phyloP scores from a whole-genome alignment of 2,329 filamentous ascomycete species.

The Periconia sp. region DNA sequence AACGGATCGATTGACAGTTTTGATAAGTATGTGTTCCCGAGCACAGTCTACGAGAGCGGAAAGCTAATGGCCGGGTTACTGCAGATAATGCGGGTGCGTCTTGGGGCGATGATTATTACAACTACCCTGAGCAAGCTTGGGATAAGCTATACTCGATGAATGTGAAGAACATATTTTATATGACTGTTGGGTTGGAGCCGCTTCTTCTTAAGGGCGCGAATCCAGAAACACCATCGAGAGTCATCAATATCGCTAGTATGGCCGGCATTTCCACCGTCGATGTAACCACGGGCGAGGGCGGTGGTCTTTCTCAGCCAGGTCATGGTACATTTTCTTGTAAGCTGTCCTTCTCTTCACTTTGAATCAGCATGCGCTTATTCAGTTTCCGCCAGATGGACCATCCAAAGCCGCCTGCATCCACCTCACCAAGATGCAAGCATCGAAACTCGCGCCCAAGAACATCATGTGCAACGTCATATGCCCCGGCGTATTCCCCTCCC shows the following conservation, averaged over 20 bases:
- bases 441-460: conserved; percentile 58
- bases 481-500: conserved; percentile 57
- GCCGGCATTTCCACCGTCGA: conserved; percentile 51
- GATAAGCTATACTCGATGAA: conserved; percentile 63
- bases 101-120: conserved; percentile 63
- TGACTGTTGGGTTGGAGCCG: conserved; percentile 52
- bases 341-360: not conserved
- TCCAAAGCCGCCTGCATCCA: conserved; percentile 62
- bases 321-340: conserved; percentile 53
- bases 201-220: conserved; percentile 54
- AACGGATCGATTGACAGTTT: conserved; percentile 51
- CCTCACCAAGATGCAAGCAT: conserved; percentile 58
- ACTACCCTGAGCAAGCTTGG: conserved; percentile 64
- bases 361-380: not conserved
- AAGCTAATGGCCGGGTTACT: not conserved
- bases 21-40: conserved; percentile 45
- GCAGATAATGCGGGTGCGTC: conserved; percentile 58
- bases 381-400: conserved; percentile 49
- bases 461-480: conserved; percentile 58
- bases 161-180: conserved; percentile 61
- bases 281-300: conserved; percentile 53
- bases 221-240: conserved; percentile 52
- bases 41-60: not conserved
- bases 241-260: conserved; percentile 62
- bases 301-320: conserved; percentile 60